phyloP scores from a whole-genome alignment of 75 land plant genomes.

The Sequoiadendron giganteum region DNA sequence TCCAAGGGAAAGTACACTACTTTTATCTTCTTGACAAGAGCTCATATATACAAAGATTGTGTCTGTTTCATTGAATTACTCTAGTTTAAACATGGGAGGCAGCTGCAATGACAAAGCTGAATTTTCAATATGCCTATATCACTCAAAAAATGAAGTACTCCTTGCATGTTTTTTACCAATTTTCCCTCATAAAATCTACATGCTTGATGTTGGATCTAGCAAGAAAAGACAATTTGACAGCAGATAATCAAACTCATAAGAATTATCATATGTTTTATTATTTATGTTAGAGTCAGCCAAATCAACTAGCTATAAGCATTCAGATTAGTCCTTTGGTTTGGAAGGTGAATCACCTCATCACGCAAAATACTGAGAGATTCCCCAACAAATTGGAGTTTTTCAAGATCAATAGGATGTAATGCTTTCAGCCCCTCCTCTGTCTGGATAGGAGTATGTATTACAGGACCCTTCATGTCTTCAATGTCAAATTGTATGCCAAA shows the following conservation, averaged over 20 bases:
- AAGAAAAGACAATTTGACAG: background rate
- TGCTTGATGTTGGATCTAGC: background rate
- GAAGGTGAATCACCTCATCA: conserved; percentile 52
- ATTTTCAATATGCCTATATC: background rate
- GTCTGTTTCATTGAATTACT: background rate
- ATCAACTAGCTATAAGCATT: background rate
- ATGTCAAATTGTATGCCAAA: conserved; percentile 96
- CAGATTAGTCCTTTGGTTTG: background rate
- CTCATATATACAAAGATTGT: background rate
- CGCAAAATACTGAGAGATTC: conserved; percentile 87
- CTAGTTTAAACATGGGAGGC: background rate
- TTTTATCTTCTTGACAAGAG: background rate
- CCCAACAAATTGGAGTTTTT: conserved; percentile 87
- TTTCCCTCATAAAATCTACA: background rate
- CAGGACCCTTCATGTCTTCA: conserved; percentile 86
- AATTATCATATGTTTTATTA: background rate
- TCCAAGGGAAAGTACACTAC: conserved; percentile 4
- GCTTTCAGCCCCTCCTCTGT: conserved; percentile 65
- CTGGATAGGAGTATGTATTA: conserved; percentile 72
- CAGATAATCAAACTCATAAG: background rate
- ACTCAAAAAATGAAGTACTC: background rate
- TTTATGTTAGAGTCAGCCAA: background rate
- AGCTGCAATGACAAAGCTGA: background rate
- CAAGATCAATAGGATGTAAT: conserved; percentile 80
- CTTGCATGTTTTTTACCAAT: background rate